Percentiles rank a stretch among this genome's conserved stretches.
These are phyloP conservation scores for Cornus controversa DNA, from an alignment of 148 eudicot species.

Conservation along the genomic window DNA sequence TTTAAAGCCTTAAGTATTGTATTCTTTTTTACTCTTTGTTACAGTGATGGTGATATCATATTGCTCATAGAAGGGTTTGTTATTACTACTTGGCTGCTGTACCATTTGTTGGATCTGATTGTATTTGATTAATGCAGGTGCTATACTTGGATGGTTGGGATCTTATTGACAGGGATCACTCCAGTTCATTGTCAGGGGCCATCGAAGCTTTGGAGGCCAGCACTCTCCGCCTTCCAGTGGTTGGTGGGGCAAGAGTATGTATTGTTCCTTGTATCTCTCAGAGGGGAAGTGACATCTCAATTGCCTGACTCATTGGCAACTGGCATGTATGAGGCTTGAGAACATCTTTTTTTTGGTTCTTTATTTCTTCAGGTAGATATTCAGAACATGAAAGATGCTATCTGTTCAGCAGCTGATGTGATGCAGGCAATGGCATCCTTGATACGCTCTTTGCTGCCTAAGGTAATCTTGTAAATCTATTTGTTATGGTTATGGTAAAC, in stretches of 20 bases:
- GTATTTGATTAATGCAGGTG: conserved; percentile 42
- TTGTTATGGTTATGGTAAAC: background rate
- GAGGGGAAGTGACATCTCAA: background rate
- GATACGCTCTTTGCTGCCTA: conserved; percentile 45
- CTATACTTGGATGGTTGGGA: conserved; percentile 65
- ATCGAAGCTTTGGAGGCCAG: conserved; percentile 66
- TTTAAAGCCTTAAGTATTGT: background rate
- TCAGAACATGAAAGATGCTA: conserved; percentile 57
- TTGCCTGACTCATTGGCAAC: background rate
- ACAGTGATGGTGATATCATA: background rate
- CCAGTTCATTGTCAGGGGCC: conserved; percentile 58
- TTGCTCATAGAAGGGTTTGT: background rate
- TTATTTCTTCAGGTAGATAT: conserved; percentile 57
- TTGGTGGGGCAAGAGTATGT: conserved; percentile 72
- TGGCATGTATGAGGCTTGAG: background rate
- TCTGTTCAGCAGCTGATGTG: conserved; percentile 79
- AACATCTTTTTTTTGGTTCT: background rate
- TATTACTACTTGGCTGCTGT: background rate
- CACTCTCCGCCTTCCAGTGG: conserved; percentile 75
- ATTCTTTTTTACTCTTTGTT: background rate
- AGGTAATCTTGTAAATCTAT: conserved; percentile 36
- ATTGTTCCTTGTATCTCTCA: background rate
- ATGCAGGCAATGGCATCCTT: conserved; percentile 80
- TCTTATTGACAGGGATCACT: conserved; percentile 49
- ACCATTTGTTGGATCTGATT: conserved; percentile 1